phyloP scores from a whole-genome alignment of 176 grass and related monocot species.

The Lolium perenne region DNA sequence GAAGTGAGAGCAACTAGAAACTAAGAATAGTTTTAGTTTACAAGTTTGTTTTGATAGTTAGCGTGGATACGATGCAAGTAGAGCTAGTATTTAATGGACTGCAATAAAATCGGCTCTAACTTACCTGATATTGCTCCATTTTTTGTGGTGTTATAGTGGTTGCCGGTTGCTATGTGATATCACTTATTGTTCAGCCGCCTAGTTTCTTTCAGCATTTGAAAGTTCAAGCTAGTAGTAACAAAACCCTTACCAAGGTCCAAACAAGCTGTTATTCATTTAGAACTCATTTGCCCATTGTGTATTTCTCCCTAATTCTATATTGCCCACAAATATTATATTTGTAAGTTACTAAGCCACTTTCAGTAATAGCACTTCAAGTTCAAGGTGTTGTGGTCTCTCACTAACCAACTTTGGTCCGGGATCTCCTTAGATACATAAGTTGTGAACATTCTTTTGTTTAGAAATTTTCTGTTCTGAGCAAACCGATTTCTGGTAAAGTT shows the following conservation, averaged over 20 bases:
- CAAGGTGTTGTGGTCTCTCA: too few species aligned
- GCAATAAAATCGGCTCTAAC: background rate
- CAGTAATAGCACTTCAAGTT: background rate
- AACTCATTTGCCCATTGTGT: background rate
- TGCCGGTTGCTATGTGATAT: background rate
- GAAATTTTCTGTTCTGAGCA: background rate
- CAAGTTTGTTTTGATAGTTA: background rate
- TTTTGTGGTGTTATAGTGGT: background rate
- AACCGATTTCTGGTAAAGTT: background rate
- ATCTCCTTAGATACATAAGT: background rate
- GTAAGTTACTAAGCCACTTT: background rate
- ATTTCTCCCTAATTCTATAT: background rate
- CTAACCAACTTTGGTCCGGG: background rate
- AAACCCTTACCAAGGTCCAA: background rate
- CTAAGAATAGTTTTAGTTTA: background rate
- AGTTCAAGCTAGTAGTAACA: background rate
- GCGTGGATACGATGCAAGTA: background rate
- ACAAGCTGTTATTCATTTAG: background rate
- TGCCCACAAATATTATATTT: background rate
- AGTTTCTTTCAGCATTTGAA: constrained; percentile 5
- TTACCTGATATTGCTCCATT: background rate
- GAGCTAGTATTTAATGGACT: background rate
- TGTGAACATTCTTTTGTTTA: background rate
- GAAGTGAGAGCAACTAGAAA: background rate
- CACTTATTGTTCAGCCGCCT: background rate